phyloP scores from a whole-genome alignment of 768 basidiomycete species.

The Russula sp. region DNA sequence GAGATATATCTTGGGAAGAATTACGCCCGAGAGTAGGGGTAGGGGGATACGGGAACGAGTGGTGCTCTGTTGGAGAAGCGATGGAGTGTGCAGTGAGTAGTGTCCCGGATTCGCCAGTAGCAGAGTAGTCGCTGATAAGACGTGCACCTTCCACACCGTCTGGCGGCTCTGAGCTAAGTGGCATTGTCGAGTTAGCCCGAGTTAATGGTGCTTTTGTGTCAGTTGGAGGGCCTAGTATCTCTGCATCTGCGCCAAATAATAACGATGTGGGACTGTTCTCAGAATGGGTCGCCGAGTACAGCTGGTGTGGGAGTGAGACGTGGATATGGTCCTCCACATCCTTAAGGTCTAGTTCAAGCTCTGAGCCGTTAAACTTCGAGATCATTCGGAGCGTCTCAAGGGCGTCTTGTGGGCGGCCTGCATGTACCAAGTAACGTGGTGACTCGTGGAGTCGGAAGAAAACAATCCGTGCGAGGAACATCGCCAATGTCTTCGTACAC shows the following conservation, averaged over 20 bases:
- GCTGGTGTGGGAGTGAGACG: slow-evolving; percentile 2
- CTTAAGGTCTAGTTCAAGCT: slow-evolving; percentile 56
- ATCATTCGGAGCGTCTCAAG: slow-evolving; percentile 79
- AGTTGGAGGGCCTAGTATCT: neutral
- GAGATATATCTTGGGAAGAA: neutral
- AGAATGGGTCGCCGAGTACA: neutral
- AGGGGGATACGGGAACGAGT: neutral
- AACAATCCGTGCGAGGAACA: slow-evolving; percentile 82
- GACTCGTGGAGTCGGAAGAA: slow-evolving; percentile 94
- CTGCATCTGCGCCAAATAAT: slow-evolving; percentile 11
- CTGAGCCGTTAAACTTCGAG: slow-evolving; percentile 77
- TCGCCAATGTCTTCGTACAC: slow-evolving; percentile 61
- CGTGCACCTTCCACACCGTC: neutral
- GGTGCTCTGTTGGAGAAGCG: slow-evolving; percentile 1
- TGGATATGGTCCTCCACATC: slow-evolving; percentile 55
- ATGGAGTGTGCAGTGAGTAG: slow-evolving; percentile 15
- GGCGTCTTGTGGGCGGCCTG: slow-evolving; percentile 80
- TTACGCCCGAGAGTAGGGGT: neutral
- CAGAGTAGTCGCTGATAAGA: slow-evolving; percentile 23
- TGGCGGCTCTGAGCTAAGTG: slow-evolving; percentile 6
- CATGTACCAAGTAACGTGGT: slow-evolving; percentile 86
- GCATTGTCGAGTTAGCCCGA: neutral
- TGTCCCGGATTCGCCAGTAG: slow-evolving; percentile 26
- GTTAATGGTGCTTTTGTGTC: neutral
- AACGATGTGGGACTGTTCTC: neutral